A percentile compares a stretch with the other conserved stretches of the same genome.
phyloP scores from a whole-genome alignment of 192 early-diverging fungal genomes.

The Coemansia javaensis region DNA sequence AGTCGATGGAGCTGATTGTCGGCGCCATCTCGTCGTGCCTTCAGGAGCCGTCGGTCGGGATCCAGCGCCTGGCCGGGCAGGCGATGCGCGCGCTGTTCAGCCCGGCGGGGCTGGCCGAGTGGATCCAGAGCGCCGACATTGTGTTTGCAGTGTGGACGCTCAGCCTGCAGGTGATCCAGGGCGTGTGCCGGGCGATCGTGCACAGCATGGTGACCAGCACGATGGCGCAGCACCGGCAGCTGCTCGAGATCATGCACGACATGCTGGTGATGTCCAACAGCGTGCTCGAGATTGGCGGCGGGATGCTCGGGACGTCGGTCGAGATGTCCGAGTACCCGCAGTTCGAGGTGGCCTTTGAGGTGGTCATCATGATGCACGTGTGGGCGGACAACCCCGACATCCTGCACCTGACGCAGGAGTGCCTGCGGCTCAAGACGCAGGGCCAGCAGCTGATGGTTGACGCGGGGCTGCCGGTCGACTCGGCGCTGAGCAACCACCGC shows the following conservation, averaged over 20 bases:
- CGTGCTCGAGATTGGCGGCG: constrained; percentile 67
- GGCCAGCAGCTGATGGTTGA: constrained; percentile 53
- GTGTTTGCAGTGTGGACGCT: constrained; percentile 80
- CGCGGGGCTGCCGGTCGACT: constrained; percentile 58
- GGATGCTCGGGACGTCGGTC: constrained; percentile 54
- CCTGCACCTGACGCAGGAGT: constrained; percentile 39
- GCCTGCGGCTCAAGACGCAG: constrained; percentile 35
- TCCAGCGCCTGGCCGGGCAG: constrained; percentile 68
- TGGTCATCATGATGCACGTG: constrained; percentile 63
- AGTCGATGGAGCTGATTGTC: constrained; percentile 71
- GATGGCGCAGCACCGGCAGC: constrained; percentile 45
- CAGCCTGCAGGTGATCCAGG: constrained; percentile 56
- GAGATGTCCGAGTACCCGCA: constrained; percentile 52
- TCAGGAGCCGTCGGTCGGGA: constrained; percentile 62
- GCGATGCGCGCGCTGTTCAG: constrained; percentile 71
- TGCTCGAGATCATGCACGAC: constrained; percentile 49
- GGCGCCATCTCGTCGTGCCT: constrained; percentile 71
- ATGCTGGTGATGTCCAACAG: constrained; percentile 68
- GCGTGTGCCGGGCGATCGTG: constrained; percentile 47
- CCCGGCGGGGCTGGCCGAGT: constrained; percentile 64
- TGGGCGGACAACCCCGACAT: constrained; percentile 58
- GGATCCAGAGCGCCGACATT: constrained; percentile 69
- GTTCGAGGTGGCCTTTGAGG: constrained; percentile 57
- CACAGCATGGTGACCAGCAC: constrained; percentile 52
- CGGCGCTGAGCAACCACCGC: constrained; percentile 78